A percentile compares a stretch with the other conserved stretches of the same genome.
phyloP scores from a whole-genome alignment of 805 yeast genomes.

The Hanseniaspora taiwanica region DNA sequence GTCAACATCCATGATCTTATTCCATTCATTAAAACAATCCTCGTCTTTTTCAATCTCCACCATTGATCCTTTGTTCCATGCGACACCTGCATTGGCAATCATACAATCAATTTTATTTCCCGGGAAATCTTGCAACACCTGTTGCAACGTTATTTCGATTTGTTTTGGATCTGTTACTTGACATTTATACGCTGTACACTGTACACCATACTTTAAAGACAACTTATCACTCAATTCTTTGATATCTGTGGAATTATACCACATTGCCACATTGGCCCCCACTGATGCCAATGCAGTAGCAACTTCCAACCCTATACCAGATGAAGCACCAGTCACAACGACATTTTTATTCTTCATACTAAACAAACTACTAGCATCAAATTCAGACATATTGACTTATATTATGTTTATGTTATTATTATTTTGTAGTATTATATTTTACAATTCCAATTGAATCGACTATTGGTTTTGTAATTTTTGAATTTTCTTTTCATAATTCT shows the following conservation, averaged over 20 bases:
- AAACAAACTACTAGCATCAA: slow-evolving; percentile 49
- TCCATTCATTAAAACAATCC: slow-evolving; percentile 43
- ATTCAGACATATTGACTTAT: slow-evolving; percentile 31
- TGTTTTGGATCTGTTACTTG: slow-evolving; percentile 17
- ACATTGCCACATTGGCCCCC: slow-evolving; percentile 70
- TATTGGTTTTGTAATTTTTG: neutral
- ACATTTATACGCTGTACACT: slow-evolving; percentile 38
- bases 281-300: slow-evolving; percentile 80
- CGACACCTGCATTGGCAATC: slow-evolving; percentile 84
- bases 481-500: neutral
- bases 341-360: slow-evolving; percentile 75
- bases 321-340: slow-evolving; percentile 71
- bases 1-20: slow-evolving; percentile 59
- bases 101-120: slow-evolving; percentile 69
- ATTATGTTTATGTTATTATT: neutral
- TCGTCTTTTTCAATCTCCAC: slow-evolving; percentile 29
- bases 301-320: slow-evolving; percentile 72
- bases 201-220: slow-evolving; percentile 44
- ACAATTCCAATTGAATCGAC: too few species aligned
- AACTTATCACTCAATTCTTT: slow-evolving; percentile 18
- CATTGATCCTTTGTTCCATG: slow-evolving; percentile 60
- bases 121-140: slow-evolving; percentile 43
- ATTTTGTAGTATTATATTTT: neutral
- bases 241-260: slow-evolving; percentile 46
- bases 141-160: slow-evolving; percentile 17